These are phyloP conservation scores for Quillaja saponaria DNA, from an alignment of 306 rosid species.

Conservation along the genomic window DNA sequence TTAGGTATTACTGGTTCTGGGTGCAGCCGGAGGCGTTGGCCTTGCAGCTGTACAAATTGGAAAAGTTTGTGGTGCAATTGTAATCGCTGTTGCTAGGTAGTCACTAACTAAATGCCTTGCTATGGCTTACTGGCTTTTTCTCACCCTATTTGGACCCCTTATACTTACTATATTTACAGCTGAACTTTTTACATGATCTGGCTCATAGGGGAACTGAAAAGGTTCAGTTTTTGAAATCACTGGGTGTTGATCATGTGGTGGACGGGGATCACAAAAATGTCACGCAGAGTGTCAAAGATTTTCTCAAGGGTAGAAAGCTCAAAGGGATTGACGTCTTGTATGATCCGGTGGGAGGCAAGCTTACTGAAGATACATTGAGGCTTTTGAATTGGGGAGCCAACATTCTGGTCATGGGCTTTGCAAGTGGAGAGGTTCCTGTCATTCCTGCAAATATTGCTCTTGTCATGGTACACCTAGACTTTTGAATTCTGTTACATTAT, in stretches of 20 bases:
- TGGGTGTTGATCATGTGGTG: slow-evolving; percentile 90
- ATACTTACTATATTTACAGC: not conserved
- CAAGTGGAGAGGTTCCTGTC: slow-evolving; percentile 89
- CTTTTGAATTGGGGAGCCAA: slow-evolving; percentile 89
- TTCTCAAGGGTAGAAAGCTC: slow-evolving; percentile 67
- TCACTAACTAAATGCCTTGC: not conserved
- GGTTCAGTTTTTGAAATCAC: slow-evolving; percentile 67
- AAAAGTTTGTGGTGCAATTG: slow-evolving; percentile 78
- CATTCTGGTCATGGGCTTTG: slow-evolving; percentile 90
- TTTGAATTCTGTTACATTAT: slow-evolving; percentile 8
- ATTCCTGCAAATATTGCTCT: slow-evolving; percentile 93
- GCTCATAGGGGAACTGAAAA: slow-evolving; percentile 75
- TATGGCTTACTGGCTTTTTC: slow-evolving; percentile 11
- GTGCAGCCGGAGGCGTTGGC: slow-evolving; percentile 97
- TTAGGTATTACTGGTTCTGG: slow-evolving; percentile 87
- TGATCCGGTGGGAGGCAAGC: slow-evolving; percentile 96
- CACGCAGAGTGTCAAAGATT: slow-evolving; percentile 66
- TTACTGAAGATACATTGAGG: slow-evolving; percentile 66
- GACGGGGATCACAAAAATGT: slow-evolving; percentile 61
- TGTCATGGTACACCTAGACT: slow-evolving; percentile 64
- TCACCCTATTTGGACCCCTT: slow-evolving; percentile 6
- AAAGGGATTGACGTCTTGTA: slow-evolving; percentile 90
- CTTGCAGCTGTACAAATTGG: slow-evolving; percentile 94
- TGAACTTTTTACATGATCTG: slow-evolving; percentile 21
- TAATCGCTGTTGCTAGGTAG: slow-evolving; percentile 93